phyloP scores from a whole-genome alignment of 2,329 filamentous ascomycete species.

The Trichoderma cornu-damae region DNA sequence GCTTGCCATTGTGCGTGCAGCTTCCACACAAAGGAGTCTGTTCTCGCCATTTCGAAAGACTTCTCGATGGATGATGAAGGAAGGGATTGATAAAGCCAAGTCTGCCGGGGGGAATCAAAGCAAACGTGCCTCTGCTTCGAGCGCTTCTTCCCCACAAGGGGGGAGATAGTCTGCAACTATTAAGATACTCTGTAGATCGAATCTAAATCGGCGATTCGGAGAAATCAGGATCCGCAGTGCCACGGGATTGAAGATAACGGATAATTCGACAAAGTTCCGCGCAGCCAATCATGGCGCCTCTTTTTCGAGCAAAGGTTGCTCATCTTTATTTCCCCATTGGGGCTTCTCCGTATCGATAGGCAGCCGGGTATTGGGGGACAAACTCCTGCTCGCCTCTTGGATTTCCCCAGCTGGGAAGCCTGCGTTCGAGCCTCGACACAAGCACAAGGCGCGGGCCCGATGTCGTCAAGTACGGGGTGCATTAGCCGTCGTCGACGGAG shows the following conservation, averaged over 20 bases:
- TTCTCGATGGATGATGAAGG: neutral
- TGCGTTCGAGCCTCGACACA: neutral
- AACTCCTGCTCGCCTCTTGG: neutral
- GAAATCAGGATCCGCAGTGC: slow-evolving; percentile 9
- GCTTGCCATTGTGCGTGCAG: neutral
- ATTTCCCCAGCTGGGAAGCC: slow-evolving; percentile 5
- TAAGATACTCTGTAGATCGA: too few species aligned
- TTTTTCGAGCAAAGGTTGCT: neutral
- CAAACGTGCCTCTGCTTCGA: slow-evolving; percentile 1
- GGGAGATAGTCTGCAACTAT: too few species aligned
- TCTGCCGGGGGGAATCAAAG: neutral
- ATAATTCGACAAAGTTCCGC: slow-evolving; percentile 10
- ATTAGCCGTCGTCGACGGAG: neutral
- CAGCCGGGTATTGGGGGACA: slow-evolving; percentile 8
- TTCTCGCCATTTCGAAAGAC: neutral
- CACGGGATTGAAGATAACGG: neutral
- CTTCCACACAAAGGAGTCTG: neutral
- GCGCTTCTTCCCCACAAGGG: slow-evolving; percentile 6
- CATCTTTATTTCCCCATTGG: slow-evolving; percentile 14
- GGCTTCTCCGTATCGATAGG: neutral
- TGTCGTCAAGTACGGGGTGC: neutral
- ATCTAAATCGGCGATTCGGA: slow-evolving; percentile 16
- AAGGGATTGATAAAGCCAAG: slow-evolving; percentile 4
- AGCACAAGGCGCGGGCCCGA: neutral
- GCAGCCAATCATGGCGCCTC: slow-evolving; percentile 1